These are phyloP conservation scores for Yarrowia sp. DNA, from an alignment of 805 yeast species.

Conservation along the genomic window DNA sequence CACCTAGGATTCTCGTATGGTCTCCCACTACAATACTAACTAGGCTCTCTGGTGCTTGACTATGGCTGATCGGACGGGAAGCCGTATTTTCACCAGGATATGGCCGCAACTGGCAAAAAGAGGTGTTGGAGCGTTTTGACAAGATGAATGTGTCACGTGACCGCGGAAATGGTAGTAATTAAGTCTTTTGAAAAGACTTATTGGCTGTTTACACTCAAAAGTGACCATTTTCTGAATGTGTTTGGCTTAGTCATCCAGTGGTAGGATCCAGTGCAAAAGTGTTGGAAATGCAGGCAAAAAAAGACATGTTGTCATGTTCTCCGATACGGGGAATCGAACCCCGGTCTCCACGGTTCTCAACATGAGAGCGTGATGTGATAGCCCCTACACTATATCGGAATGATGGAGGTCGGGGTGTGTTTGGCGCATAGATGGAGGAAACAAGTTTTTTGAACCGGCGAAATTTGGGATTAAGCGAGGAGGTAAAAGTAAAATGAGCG, in stretches of 20 bases:
- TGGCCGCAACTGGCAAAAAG: background rate
- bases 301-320: constrained; percentile 1
- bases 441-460: background rate
- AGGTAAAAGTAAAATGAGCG: too few species aligned
- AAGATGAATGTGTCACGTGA: background rate
- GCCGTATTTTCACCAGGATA: constrained; percentile 14
- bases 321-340: constrained; percentile 40
- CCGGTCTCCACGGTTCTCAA: constrained; percentile 39
- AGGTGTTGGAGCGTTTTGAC: background rate
- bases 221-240: too few species aligned
- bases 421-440: background rate
- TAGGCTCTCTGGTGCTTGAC: constrained; percentile 18
- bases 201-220: too few species aligned
- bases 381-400: constrained; percentile 38
- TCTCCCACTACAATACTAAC: constrained; percentile 19
- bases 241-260: too few species aligned
- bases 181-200: too few species aligned
- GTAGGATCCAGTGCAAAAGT: too few species aligned
- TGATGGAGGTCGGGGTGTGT: background rate
- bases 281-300: background rate
- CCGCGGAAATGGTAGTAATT: too few species aligned
- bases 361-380: constrained; percentile 38
- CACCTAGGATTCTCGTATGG: constrained; percentile 17
- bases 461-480: too few species aligned
- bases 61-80: constrained; percentile 15